Evolutionary conservation across 1,139 yeast genomes (phyloP), one percentile per base, ranked within the genome.

Genomic region (Blastobotrys capitulatus): DNA sequence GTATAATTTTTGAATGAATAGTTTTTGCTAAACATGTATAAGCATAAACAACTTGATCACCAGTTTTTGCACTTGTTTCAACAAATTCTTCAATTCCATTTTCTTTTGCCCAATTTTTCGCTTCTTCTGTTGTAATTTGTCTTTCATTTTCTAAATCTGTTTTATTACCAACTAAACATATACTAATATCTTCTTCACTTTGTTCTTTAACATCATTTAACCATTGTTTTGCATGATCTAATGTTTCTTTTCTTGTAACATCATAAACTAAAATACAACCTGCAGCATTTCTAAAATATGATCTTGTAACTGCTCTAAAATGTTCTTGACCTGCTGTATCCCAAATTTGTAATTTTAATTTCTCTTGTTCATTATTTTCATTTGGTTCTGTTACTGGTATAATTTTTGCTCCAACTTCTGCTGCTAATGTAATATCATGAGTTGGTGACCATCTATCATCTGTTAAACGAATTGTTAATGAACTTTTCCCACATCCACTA

Each of bases 321-420:
- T 89, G 96, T 69, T 89, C 97, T 73, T 89, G 96, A 35, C 97
- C 97, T 1, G 96, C 46, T 40, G 97, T 89, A 66, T 89, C 96
- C 70, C 69, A 65, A 47, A 63, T 59, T 43, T 59, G 62, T 10
- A 57, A 55, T 50, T 58, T 59, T 49, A 57, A 56, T 26, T 52
- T 50, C 41, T 57, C 48, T 19, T 46, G 51, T 26, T 47, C 47
- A 37, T 51, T 48, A 42, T 57, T 47, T 19, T 46, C 52, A 32
- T 47, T 50, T 38, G 48, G 46, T 4, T 53, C 57, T 16, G 64
- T 68, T 6, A 67, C 68, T 1, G 62, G 59, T 15, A 67, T 54
- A 35, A 67, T 58, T 49, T 66, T 66, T 32, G 70, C 63, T 25
- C 71, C 71, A 31, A 67, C 67, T 50, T 67, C 71, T 9, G 71